Percentiles rank a stretch among this genome's conserved stretches.
Evolutionary conservation across 23 red algal species (phyloP).

Genomic region (Gracilaria gracilis): DNA sequence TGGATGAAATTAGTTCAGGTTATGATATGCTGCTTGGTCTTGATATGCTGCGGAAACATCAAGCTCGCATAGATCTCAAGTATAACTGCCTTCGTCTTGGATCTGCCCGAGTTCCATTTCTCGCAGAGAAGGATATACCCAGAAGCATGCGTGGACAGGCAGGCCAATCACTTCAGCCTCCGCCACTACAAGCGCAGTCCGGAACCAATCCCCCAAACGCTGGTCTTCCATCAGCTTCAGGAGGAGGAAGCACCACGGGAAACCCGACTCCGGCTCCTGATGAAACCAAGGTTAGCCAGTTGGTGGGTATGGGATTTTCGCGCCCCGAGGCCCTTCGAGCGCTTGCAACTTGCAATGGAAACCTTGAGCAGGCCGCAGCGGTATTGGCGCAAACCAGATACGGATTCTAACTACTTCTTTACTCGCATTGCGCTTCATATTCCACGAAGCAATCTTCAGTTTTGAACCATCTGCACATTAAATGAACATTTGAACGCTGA

Average conservation of each 20-base stretch:
- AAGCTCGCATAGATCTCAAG: conserved; percentile 80
- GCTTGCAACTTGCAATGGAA: conserved; percentile 58
- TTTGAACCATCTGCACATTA: conserved; percentile 79
- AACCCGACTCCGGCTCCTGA: background rate
- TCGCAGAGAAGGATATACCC: conserved; percentile 86
- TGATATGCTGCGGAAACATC: conserved; percentile 94
- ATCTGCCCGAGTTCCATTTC: conserved; percentile 65
- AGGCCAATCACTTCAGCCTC: background rate
- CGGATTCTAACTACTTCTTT: conserved; percentile 48
- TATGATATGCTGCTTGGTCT: conserved; percentile 98
- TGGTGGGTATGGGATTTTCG: conserved; percentile 66
- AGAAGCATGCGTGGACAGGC: conserved; percentile 15
- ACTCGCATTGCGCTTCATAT: background rate
- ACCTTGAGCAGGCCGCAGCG: conserved; percentile 69
- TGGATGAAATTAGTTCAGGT: conserved; percentile 68
- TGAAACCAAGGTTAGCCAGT: conserved; percentile 18
- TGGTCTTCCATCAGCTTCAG: background rate
- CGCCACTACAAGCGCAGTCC: background rate
- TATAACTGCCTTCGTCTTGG: conserved; percentile 75
- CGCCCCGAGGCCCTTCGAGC: conserved; percentile 46
- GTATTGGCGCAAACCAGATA: conserved; percentile 63
- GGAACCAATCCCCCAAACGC: background rate
- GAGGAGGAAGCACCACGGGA: background rate
- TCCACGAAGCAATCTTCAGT: conserved; percentile 2
- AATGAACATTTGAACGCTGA: conserved; percentile 58